Evolutionary conservation across 176 grass and related monocot species (phyloP).

Genomic region (Triticum timopheevii): DNA sequence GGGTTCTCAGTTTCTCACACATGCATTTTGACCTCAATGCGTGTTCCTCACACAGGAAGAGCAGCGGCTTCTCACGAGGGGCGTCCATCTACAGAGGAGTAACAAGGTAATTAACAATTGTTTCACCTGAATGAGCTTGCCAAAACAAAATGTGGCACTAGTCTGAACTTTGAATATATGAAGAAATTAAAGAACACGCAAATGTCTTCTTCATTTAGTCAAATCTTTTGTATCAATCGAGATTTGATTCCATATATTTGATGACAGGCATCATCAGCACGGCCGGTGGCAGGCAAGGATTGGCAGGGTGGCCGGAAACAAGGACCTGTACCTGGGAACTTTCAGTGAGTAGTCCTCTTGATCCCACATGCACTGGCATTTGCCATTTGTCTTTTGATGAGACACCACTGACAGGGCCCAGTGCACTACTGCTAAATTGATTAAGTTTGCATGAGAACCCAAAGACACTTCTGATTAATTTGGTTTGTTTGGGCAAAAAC

Average conservation of each 20-base stretch:
- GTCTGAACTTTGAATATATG: slow-evolving; percentile 12
- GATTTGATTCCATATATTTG: not conserved
- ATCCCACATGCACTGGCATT: not conserved
- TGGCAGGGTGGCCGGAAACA: slow-evolving; percentile 95
- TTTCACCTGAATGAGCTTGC: not conserved
- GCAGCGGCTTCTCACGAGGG: slow-evolving; percentile 96
- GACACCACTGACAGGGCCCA: not conserved
- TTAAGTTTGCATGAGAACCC: not conserved
- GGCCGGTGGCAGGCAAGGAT: slow-evolving; percentile 96
- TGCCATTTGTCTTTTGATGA: not conserved
- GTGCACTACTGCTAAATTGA: not conserved
- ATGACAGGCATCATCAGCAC: slow-evolving; percentile 82
- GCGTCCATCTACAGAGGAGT: slow-evolving; percentile 98
- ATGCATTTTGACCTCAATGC: slow-evolving; percentile 25
- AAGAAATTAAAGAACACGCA: not conserved
- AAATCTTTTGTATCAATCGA: slow-evolving; percentile 7
- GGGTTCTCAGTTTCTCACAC: not conserved
- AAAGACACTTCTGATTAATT: not conserved
- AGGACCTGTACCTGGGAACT: slow-evolving; percentile 93
- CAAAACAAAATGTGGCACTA: not conserved
- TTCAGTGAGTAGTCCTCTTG: slow-evolving; percentile 67
- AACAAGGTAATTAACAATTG: slow-evolving; percentile 49
- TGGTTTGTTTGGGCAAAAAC: not conserved
- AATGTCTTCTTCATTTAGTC: not conserved
- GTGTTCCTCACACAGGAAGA: slow-evolving; percentile 50